These are phyloP conservation scores for Blastobotrys illinoisensis DNA, from an alignment of 1,139 yeast species.

Conservation along the genomic window DNA sequence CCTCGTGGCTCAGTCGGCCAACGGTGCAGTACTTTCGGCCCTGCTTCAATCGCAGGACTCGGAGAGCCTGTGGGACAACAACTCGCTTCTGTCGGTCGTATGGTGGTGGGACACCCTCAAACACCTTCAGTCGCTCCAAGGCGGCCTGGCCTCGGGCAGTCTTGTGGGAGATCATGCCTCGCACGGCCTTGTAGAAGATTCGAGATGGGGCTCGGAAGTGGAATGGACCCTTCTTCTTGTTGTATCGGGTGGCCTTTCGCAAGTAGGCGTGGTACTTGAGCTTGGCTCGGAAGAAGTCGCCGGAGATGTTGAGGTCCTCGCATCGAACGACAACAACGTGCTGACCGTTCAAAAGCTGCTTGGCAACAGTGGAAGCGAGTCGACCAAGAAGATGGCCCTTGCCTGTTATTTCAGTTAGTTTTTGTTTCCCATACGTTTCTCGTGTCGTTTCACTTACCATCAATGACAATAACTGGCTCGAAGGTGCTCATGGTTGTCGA, in stretches of 20 bases:
- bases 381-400: constrained; percentile 99
- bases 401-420: constrained; percentile 37
- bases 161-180: constrained; percentile 99
- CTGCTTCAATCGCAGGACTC: constrained; percentile 98
- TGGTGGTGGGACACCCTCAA: constrained; percentile 99
- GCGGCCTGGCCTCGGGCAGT: constrained; percentile 99
- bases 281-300: constrained; percentile 99
- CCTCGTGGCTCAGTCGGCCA: constrained; percentile 92
- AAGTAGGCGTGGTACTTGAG: constrained; percentile 99
- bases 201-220: constrained; percentile 99
- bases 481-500: constrained; percentile 67
- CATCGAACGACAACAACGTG: constrained; percentile 96
- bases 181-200: constrained; percentile 98
- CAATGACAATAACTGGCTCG: constrained; percentile 84
- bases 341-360: constrained; percentile 98
- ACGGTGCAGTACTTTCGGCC: constrained; percentile 99
- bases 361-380: constrained; percentile 97
- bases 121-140: constrained; percentile 97
- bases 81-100: constrained; percentile 99
- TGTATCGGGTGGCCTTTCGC: constrained; percentile 98
- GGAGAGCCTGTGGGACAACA: constrained; percentile 99
- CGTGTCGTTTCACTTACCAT: constrained; percentile 16
- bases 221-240: constrained; percentile 99
- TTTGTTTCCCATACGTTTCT: background rate
- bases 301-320: constrained; percentile 98